Evolutionary conservation across 345 rosid genomes (phyloP).

Genomic region (Laguncularia racemosa): DNA sequence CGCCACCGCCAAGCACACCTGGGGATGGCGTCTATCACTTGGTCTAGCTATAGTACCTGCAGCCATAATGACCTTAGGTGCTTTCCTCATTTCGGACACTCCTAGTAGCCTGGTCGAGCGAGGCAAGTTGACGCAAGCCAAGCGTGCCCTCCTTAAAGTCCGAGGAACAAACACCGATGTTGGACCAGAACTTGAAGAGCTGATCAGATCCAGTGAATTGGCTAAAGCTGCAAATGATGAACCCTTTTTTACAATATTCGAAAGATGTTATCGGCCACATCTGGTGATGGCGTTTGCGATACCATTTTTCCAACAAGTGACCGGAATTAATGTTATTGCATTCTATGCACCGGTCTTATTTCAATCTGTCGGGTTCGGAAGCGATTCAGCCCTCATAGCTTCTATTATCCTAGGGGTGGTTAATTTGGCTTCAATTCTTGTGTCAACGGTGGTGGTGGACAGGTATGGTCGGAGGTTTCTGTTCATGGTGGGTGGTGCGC

Average conservation of each 20-base stretch:
- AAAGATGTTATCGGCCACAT: constrained; percentile 22
- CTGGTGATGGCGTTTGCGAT: constrained; percentile 17
- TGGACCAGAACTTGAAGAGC: constrained; percentile 23
- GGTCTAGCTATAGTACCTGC: constrained; percentile 35
- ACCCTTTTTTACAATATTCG: constrained; percentile 18
- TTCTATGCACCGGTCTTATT: constrained; percentile 49
- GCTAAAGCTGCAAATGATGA: constrained; percentile 28
- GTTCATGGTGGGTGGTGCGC: constrained; percentile 12
- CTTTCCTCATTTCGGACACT: constrained; percentile 28
- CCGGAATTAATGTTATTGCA: constrained; percentile 39
- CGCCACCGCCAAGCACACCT: constrained; percentile 1
- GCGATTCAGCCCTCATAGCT: constrained; percentile 28
- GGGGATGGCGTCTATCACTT: constrained; percentile 31
- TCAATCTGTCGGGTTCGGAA: constrained; percentile 38
- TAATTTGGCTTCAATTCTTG: not conserved
- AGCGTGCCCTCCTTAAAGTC: constrained; percentile 16
- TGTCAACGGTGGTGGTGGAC: constrained; percentile 8
- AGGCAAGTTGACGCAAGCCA: constrained; percentile 17
- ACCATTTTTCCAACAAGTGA: constrained; percentile 42
- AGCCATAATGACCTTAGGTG: constrained; percentile 17
- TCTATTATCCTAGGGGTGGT: constrained; percentile 28
- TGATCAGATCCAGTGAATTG: constrained; percentile 18
- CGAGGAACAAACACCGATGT: constrained; percentile 23
- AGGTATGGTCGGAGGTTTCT: constrained; percentile 13
- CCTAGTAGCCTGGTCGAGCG: constrained; percentile 31